phyloP scores from a whole-genome alignment of 2,329 filamentous ascomycete genomes.

The Albifimbria verrucaria region DNA sequence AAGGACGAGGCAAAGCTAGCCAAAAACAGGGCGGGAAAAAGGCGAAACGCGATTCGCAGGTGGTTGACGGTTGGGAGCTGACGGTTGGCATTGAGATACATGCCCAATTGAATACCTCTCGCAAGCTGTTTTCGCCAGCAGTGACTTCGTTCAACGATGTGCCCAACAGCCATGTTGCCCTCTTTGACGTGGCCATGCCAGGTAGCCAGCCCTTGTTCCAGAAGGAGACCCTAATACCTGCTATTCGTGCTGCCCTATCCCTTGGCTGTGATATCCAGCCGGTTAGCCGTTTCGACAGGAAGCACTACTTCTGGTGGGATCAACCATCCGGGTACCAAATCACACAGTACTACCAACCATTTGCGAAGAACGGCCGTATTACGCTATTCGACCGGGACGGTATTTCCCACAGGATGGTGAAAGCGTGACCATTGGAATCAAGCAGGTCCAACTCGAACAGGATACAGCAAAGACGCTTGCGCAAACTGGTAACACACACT shows the following conservation, averaged over 20 bases:
- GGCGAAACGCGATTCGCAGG: conserved; percentile 44
- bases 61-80: conserved; percentile 75
- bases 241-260: conserved; percentile 83
- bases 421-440: conserved; percentile 72
- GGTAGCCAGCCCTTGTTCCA: conserved; percentile 88
- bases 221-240: conserved; percentile 76
- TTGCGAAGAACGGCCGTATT: conserved; percentile 69
- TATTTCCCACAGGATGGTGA: conserved; percentile 72
- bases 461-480: conserved; percentile 93
- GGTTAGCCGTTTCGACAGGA: conserved; percentile 84
- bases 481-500: conserved; percentile 67
- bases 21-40: conserved; percentile 59
- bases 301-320: conserved; percentile 99
- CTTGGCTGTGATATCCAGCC: conserved; percentile 75
- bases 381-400: conserved; percentile 72
- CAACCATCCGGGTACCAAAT: conserved; percentile 97
- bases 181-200: conserved; percentile 86
- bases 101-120: conserved; percentile 84
- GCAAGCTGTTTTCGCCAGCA: conserved; percentile 84
- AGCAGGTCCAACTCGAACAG: conserved; percentile 95
- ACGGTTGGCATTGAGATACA: conserved; percentile 97
- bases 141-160: conserved; percentile 60
- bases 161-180: conserved; percentile 83
- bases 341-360: conserved; percentile 85
- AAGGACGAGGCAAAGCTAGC: conserved; percentile 69